Conservation (phyloP, 305 asterid species). For the Fraxinus sp. region DNA sequence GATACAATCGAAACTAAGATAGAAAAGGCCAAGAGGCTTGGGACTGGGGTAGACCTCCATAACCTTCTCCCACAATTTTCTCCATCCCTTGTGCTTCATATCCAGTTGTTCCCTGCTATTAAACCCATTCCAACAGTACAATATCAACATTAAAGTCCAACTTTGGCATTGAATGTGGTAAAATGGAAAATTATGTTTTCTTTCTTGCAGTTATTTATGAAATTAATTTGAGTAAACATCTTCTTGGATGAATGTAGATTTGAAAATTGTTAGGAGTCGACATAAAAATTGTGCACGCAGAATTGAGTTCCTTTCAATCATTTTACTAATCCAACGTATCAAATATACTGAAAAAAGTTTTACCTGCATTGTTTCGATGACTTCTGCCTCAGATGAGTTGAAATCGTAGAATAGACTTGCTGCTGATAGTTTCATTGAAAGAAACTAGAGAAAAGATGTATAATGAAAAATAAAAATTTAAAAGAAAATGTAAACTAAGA, state of each 20-base stretch:
- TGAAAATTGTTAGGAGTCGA: neutral
- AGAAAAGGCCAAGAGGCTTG: conserved; percentile 72
- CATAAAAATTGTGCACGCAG: neutral
- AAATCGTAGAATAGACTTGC: conserved; percentile 87
- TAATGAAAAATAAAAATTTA: neutral
- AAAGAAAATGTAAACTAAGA: neutral
- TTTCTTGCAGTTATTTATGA: neutral
- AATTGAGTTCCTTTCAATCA: neutral
- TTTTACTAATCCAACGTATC: neutral
- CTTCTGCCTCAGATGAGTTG: conserved; percentile 77
- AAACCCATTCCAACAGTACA: conserved; percentile 13
- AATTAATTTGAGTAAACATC: neutral
- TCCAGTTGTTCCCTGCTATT: conserved; percentile 51
- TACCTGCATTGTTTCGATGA: conserved; percentile 63
- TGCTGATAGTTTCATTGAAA: conserved; percentile 91
- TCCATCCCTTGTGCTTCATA: conserved; percentile 66
- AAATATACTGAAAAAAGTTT: neutral
- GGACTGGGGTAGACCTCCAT: conserved; percentile 62
- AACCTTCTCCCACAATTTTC: conserved; percentile 48
- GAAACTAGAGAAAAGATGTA: conserved; percentile 48
- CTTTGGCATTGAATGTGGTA: conserved; percentile 12
- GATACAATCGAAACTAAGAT: conserved; percentile 8
- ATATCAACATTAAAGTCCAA: conserved; percentile 5
- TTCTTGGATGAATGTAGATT: neutral
- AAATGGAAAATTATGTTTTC: neutral